Evolutionary conservation across 2,329 filamentous ascomycete genomes (phyloP), one percentile per base, ranked within the genome.

Genomic region (Claviceps paspali): DNA sequence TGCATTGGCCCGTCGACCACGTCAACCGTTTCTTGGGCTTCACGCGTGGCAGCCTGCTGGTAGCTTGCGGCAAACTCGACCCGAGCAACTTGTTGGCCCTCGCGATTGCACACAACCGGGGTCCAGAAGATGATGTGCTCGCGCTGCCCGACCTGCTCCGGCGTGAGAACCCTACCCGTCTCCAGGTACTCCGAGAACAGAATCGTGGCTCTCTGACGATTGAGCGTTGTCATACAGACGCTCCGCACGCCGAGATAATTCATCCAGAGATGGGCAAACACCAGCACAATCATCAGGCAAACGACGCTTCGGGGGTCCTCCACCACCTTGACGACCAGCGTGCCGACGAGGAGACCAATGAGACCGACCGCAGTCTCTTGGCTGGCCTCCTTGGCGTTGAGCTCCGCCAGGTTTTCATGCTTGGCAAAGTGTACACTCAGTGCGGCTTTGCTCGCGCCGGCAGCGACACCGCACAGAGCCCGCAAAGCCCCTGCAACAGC

Each of bases 331-430:
- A 96, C 82, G 11, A 94, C 76, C 2, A 93, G 42, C 33, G 79
- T 91, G 1, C 91, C 91, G 11, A 72, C 74, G 36, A 94, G 67
- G 73, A 96, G 86, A 2, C 91, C 91, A 24, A 94, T 43, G 19
- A 96, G 66, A 2, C 84, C 88, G 39, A 98, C 83, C 15, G 94
- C 76, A 0, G 88, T 96, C 60, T 96, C 91, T 61, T 96, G 91
- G 46, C 83, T 92, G 10, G 86, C 86, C 54, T 96, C 88, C 70
- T 94, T 78, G 39, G 88, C 87, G 60, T 95, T 96, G 39, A 98
- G 67, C 56, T 96, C 88, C 2, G 84, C 88, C 31, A 96, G 61
- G 55, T 95, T 96, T 27, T 85, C 83, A 52, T 77, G 76, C 46
- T 68, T 75, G 7, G 88, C 86, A 64, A 98, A 96, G 59, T 98